These are phyloP conservation scores for Yamadazyma atlantica DNA, from an alignment of 1,139 yeast genomes.

Conservation along the genomic window DNA sequence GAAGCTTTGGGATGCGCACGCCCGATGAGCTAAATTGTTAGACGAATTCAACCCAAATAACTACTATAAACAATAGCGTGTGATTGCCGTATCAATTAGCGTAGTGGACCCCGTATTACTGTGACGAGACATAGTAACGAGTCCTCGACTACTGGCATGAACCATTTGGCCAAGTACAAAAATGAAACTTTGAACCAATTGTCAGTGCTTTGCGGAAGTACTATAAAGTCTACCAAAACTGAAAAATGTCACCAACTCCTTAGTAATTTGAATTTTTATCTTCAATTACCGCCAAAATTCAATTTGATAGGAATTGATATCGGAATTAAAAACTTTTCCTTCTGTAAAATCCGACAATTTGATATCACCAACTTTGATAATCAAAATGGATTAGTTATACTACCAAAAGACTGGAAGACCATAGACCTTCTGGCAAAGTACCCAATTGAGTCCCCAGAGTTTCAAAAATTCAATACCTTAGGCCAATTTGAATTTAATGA, in stretches of 20 bases:
- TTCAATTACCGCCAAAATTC: conserved; percentile 16
- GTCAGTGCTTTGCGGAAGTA: conserved; percentile 36
- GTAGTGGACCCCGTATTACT: no score
- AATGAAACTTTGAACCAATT: conserved; percentile 24
- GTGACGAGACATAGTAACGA: no score
- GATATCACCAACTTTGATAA: conserved; percentile 10
- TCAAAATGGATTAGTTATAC: conserved; percentile 7
- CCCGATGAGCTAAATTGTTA: neutral
- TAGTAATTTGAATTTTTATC: conserved; percentile 21
- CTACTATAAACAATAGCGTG: no score
- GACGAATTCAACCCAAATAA: no score
- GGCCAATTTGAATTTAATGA: conserved; percentile 12
- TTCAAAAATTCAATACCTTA: conserved; percentile 5
- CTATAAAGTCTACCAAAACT: conserved; percentile 25
- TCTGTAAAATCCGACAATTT: conserved; percentile 25
- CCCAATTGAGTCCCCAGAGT: conserved; percentile 7
- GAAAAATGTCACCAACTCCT: conserved; percentile 25
- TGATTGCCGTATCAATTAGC: no score
- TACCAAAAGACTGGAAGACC: conserved; percentile 28
- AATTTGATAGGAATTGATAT: conserved; percentile 34
- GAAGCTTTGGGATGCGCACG: neutral
- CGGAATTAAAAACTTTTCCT: conserved; percentile 44
- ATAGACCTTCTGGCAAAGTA: conserved; percentile 18
- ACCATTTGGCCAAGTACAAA: conserved; percentile 10
- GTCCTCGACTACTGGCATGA: no score